Conservation (phyloP, 2,329 filamentous ascomycete genomes). For the Stagonosporopsis rhizophila region DNA sequence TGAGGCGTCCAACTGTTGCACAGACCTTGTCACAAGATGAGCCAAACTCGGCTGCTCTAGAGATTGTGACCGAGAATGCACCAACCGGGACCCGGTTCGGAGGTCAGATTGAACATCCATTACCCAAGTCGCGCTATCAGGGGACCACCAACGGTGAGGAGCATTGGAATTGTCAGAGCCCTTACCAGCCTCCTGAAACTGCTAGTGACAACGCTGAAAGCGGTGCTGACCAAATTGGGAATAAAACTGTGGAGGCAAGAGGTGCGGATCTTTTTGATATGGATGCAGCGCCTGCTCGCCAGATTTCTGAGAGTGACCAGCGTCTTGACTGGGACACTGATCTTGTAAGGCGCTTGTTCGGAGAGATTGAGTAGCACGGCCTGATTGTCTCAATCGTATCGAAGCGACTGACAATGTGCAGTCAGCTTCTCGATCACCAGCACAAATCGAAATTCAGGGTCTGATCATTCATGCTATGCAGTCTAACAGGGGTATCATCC, state of each 20-base stretch:
- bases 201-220: not conserved
- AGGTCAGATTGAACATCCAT: conserved; percentile 86
- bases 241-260: not conserved
- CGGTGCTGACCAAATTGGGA: no score
- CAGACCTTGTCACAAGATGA: not conserved
- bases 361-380: conserved; percentile 25
- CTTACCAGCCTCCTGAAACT: not conserved
- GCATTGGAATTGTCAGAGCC: not conserved
- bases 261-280: not conserved
- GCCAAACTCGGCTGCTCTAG: not conserved
- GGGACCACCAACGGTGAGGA: not conserved
- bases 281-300: not conserved
- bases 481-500: conserved; percentile 29
- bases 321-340: conserved; percentile 38
- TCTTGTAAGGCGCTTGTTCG: conserved; percentile 29
- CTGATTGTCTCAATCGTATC: no score
- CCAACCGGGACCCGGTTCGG: conserved; percentile 69
- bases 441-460: not conserved
- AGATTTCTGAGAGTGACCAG: conserved; percentile 21
- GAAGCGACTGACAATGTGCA: not conserved
- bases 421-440: conserved; percentile 1
- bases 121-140: conserved; percentile 79
- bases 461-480: conserved; percentile 15
- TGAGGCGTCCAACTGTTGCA: not conserved
- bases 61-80: conserved; percentile 42